phyloP scores from a whole-genome alignment of 2,329 filamentous ascomycete genomes.

The Colletotrichum caudatum region DNA sequence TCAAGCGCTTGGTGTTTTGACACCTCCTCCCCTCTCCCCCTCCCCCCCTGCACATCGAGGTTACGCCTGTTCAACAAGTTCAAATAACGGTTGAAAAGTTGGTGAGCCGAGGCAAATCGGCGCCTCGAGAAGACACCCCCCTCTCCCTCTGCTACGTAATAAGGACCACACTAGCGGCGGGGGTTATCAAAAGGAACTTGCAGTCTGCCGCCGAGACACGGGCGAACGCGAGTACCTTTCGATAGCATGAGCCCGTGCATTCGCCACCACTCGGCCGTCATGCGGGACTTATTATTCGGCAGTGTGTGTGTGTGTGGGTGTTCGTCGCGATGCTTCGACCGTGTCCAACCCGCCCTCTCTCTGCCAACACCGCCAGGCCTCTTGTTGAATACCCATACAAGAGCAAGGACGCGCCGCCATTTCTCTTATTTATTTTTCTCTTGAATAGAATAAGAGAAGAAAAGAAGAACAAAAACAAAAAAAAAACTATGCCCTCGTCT shows the following conservation, averaged over 20 bases:
- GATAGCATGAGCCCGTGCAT: neutral
- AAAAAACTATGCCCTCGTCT: neutral
- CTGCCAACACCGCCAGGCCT: neutral
- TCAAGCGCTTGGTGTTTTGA: neutral
- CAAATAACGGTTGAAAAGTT: no score
- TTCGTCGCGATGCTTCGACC: neutral
- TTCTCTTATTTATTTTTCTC: neutral
- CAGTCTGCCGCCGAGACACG: fast-evolving
- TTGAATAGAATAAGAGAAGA: no score
- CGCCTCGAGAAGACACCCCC: no score
- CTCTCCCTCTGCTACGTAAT: neutral
- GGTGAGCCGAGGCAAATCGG: neutral
- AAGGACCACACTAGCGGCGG: neutral
- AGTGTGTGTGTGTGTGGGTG: no score
- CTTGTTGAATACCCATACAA: neutral
- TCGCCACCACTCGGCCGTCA: slow-evolving; percentile 5
- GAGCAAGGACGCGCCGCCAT: no score
- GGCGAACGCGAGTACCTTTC: neutral
- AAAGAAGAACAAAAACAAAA: neutral
- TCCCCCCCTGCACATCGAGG: neutral
- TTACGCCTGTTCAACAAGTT: neutral
- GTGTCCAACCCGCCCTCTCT: neutral
- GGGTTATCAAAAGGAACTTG: neutral
- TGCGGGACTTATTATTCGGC: neutral
- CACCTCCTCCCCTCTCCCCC: neutral